A percentile compares a stretch with the other conserved stretches of the same genome.
phyloP scores from a whole-genome alignment of 108 stramenopile genomes.

The Hondaea fermentalgiana region DNA sequence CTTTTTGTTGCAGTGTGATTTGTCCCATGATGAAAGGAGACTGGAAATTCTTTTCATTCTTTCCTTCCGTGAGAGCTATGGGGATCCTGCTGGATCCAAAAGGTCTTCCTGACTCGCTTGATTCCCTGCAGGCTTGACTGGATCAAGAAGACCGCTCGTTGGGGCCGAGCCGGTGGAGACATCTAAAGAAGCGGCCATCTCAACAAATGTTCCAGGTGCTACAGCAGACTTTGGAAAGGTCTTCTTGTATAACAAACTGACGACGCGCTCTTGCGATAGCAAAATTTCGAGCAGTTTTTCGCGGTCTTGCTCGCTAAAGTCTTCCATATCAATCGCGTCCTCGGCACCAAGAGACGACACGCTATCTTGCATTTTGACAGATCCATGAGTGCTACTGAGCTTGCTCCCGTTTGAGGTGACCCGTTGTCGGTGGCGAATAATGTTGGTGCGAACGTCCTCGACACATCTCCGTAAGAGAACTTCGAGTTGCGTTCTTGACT shows the following conservation, averaged over 20 bases:
- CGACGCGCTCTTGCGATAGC: conserved; percentile 45
- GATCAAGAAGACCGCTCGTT: not conserved
- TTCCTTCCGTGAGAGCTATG: too few relatives aligned
- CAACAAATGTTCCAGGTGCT: not conserved
- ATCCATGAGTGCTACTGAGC: too few relatives aligned
- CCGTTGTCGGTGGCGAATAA: not conserved
- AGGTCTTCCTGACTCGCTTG: not conserved
- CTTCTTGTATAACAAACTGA: conserved; percentile 40
- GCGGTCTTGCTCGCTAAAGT: conserved; percentile 21
- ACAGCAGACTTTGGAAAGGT: conserved; percentile 9
- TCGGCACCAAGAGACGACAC: not conserved
- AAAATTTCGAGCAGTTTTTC: conserved; percentile 37
- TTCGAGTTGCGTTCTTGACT: conserved; percentile 43
- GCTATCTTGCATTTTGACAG: not conserved
- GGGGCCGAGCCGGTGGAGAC: not conserved
- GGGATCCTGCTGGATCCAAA: too few relatives aligned
- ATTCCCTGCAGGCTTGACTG: not conserved
- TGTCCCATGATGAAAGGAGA: too few relatives aligned
- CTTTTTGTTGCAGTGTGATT: too few relatives aligned
- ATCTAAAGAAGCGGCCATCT: not conserved
- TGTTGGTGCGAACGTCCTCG: conserved; percentile 42
- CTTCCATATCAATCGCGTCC: not conserved
- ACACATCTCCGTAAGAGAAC: conserved; percentile 36
- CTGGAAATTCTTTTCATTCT: too few relatives aligned
- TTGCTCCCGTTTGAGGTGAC: too few relatives aligned